A percentile compares a stretch with the other conserved stretches of the same genome.
Conservation (phyloP, 768 basidiomycete genomes). For the Suillus variegatus region DNA sequence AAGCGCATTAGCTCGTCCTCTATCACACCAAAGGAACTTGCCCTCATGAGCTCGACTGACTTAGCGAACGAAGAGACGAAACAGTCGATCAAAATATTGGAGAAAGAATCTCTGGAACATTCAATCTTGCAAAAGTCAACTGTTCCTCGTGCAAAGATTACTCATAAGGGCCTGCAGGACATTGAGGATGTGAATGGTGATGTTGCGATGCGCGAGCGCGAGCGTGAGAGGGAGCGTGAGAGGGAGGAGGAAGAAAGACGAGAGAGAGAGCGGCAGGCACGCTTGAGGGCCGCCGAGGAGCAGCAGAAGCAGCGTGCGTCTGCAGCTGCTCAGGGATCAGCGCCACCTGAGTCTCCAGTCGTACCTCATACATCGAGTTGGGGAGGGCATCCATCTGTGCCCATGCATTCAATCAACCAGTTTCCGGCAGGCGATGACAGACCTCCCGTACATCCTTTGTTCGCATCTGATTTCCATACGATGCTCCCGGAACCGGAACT, state of each 20-base stretch:
- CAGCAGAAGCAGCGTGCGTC: conserved; percentile 48
- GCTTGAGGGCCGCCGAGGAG: conserved; percentile 51
- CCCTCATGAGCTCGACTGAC: conserved; percentile 86
- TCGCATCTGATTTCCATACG: conserved; percentile 41
- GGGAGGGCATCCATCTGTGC: conserved; percentile 64
- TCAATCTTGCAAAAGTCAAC: conserved; percentile 77
- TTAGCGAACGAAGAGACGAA: conserved; percentile 86
- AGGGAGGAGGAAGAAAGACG: conserved; percentile 69
- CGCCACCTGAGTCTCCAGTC: conserved; percentile 73
- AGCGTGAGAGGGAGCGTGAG: conserved; percentile 59
- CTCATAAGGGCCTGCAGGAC: conserved; percentile 90
- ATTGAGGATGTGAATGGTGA: conserved; percentile 80
- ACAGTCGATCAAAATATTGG: conserved; percentile 77
- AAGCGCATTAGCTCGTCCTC: conserved; percentile 69
- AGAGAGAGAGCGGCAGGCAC: conserved; percentile 68
- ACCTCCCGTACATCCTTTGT: conserved; percentile 35
- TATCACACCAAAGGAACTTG: conserved; percentile 71
- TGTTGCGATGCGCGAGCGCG: conserved; percentile 33
- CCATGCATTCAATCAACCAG: conserved; percentile 33
- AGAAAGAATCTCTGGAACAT: conserved; percentile 81
- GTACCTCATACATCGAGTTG: conserved; percentile 49
- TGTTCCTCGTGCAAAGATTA: conserved; percentile 77
- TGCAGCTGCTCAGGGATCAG: conserved; percentile 52
- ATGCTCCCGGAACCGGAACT: conserved; percentile 57
- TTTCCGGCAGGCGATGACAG: conserved; percentile 29